Conservation (phyloP, 345 rosid species). For the Boechera stricta region DNA sequence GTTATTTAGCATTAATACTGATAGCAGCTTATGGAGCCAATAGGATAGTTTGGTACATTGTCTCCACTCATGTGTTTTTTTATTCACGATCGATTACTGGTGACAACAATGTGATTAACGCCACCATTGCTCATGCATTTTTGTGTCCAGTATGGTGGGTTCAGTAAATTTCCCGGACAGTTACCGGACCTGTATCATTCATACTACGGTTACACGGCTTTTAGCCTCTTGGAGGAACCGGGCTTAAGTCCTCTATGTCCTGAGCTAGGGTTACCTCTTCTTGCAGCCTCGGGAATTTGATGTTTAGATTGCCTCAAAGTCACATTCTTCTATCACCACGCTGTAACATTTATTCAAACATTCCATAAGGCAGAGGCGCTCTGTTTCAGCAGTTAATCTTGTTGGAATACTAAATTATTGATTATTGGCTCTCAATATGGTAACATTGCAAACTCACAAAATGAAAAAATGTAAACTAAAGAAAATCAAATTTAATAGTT, state of each 20-base stretch:
- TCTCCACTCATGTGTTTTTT: slow-evolving; percentile 20
- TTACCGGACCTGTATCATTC: slow-evolving; percentile 86
- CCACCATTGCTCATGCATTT: slow-evolving; percentile 19
- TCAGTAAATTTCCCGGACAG: slow-evolving; percentile 69
- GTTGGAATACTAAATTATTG: background rate
- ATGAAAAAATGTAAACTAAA: background rate
- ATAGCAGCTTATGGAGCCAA: background rate
- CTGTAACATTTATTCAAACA: slow-evolving; percentile 21
- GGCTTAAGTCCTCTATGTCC: slow-evolving; percentile 62
- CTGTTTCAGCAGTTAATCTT: background rate
- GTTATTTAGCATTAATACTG: background rate
- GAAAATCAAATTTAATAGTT: background rate
- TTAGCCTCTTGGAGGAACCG: slow-evolving; percentile 84
- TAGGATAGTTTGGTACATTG: slow-evolving; percentile 1
- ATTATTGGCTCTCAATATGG: slow-evolving; percentile 4
- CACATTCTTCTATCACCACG: slow-evolving; percentile 14
- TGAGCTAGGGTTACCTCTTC: slow-evolving; percentile 69
- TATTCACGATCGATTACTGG: background rate
- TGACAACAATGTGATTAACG: slow-evolving; percentile 18
- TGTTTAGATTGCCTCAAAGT: slow-evolving; percentile 23
- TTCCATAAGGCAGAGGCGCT: background rate
- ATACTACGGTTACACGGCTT: slow-evolving; percentile 80
- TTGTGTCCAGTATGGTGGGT: slow-evolving; percentile 73
- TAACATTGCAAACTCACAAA: background rate
- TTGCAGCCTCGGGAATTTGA: slow-evolving; percentile 56